Base-by-base conservation (phyloP, 2,329 filamentous ascomycete genomes). In the Venturia asperata region DNA sequence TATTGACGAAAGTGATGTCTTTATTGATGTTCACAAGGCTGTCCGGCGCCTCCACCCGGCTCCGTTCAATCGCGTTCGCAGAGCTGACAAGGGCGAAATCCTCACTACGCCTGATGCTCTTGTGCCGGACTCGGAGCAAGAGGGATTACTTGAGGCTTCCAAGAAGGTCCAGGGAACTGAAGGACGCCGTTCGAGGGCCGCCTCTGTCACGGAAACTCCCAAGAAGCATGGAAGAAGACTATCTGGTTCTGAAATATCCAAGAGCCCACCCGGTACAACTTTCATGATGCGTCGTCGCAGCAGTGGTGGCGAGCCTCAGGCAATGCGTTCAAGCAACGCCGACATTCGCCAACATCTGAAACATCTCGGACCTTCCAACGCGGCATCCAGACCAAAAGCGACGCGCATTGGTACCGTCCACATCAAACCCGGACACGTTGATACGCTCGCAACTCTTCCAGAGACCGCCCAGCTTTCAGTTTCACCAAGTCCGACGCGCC, bases 1-100 rank as follows among this genome's bases (percentile, higher is more conserved):
- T 69, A 95, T 99, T 68, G 94, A 99, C 74, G 94, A 99, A 76
- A 97, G 93, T 0, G 94, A 99, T 76, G 94, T 99, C 13, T 99
- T 96, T 72, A 88, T 99, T 68, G 94, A 99, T 75, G 92, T 99
- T 1, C 94, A 97, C 81, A 97, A 97, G 79, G 94, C 94, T 27
- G 97, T 99, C 70, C 87, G 94, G 66, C 90, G 94, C 63, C 84
- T 95, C 71, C 85, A 88, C 24, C 92, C 92, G 0, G 92, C 92
- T 1, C 93, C 93, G 1, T 89, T 91, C 72, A 86, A 86, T 56
- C 85, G 89, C 65, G 83, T 86, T n/a, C 83, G 81, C 24, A 85
- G 83, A 49, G 45, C 37, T 24, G 79, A 80, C 64, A 58, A 64
- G 37, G 52, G 63, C 7, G 47, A 56, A 27, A 77, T 85, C 47